phyloP scores from a whole-genome alignment of 352 stramenopile species.

The Thalassiosira exigua region DNA sequence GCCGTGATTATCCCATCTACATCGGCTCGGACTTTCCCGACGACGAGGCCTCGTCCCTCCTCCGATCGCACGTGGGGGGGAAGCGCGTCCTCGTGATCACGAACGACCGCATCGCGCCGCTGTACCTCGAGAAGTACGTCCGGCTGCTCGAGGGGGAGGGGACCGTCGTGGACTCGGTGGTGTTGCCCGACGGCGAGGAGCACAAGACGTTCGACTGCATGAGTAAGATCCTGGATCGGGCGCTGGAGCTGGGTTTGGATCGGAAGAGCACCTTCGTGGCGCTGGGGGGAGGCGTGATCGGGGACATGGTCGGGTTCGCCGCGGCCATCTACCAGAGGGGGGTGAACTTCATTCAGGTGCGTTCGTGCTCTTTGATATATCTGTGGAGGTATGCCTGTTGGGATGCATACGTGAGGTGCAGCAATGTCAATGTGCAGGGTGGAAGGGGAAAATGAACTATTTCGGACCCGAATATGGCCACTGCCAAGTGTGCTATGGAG shows the following conservation, averaged over 20 bases:
- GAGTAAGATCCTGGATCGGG: conserved; percentile 87
- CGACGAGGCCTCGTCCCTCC: conserved; percentile 57
- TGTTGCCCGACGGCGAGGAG: conserved; percentile 86
- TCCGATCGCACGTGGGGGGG: conserved; percentile 69
- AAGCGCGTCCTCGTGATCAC: conserved; percentile 79
- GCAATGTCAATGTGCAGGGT: too few species aligned
- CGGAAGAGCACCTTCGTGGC: conserved; percentile 87
- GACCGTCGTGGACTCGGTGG: conserved; percentile 62
- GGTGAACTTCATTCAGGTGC: conserved; percentile 88
- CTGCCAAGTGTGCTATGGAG: too few species aligned
- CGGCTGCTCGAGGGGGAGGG: conserved; percentile 41
- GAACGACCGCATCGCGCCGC: conserved; percentile 78
- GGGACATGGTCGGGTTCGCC: conserved; percentile 97
- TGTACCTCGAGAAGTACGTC: conserved; percentile 81
- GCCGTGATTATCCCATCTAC: conserved; percentile 84
- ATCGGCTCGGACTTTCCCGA: conserved; percentile 76
- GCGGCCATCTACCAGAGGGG: conserved; percentile 96
- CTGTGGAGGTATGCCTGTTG: conserved; percentile 12
- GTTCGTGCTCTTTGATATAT: conserved; percentile 20
- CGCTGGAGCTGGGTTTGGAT: conserved; percentile 84
- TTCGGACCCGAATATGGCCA: too few species aligned
- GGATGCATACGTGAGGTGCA: neutral
- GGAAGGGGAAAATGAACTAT: too few species aligned
- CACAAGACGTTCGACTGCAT: conserved; percentile 90
- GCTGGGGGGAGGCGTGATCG: conserved; percentile 96